Base-by-base conservation (phyloP, 495 filamentous ascomycete species). In the Aspergillus sclerotioniger region DNA sequence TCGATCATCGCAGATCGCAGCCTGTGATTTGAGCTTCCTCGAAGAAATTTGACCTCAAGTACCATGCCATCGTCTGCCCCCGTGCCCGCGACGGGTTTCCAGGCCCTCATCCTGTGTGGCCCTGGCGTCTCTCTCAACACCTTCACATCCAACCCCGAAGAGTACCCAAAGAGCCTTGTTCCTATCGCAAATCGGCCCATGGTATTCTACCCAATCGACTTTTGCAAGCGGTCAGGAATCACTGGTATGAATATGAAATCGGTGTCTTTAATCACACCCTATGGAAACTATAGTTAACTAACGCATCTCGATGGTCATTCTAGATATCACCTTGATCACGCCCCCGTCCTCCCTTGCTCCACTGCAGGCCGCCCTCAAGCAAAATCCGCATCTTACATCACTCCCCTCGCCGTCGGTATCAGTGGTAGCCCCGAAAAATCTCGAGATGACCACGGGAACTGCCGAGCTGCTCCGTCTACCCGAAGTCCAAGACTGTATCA, bases 171-270 rank as follows among this genome's bases (percentile, higher is more conserved):
- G 75, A 90, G 89, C 48, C 82, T 98, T 8, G 76, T 98, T 25
- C 91, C 92, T 8, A 88, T 98, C 52, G 94, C 93, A 55, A 98
- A 98, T 72, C 80, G 92, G 55, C 93, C 93, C 0, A 96, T 98
- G 94, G 83, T 98, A 33, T 96, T 88, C 84, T 98, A 96, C 71
- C 86, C 90, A 0, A 78, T 98, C 46, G 91, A 96, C 59, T 97
- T 25, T 25, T 25, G 25, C 25, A 25, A 25, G 25, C 25, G 25
- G 25, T 25, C 25, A 25, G 25, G 25, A 25, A 25, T 25, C 25
- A 25, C 25, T 25, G 25, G 25, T 25, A 25, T 25, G 25, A 5
- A 25, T 25, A 5, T 25, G 2, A 25, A 25, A 25, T 25, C 5
- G 25, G 2, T 25, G 25, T 25, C 25, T 5, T 25, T 2, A 25